These are phyloP conservation scores for Syncephalastrum contaminatum DNA, from an alignment of 371 early-diverging fungal species.

Conservation along the genomic window DNA sequence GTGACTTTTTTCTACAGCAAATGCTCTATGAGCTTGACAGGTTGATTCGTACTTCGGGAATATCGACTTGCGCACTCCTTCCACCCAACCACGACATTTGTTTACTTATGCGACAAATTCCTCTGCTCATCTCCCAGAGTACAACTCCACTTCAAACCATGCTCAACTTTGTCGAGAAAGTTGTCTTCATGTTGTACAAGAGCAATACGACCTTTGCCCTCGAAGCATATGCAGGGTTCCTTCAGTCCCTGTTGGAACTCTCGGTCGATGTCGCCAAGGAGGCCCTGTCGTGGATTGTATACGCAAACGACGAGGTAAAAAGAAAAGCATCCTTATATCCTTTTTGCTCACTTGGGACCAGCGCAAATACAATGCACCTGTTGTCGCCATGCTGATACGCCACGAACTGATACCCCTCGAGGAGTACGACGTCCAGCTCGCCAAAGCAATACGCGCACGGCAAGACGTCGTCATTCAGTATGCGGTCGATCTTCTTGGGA, in stretches of 20 bases:
- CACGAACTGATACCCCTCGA: conserved; percentile 70
- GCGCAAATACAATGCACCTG: conserved; percentile 81
- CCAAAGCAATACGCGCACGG: conserved; percentile 66
- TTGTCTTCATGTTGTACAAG: conserved; percentile 79
- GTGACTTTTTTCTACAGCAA: conserved; percentile 27
- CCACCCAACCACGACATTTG: conserved; percentile 84
- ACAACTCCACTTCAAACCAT: conserved; percentile 71
- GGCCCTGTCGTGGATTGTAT: conserved; percentile 84
- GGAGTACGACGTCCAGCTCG: conserved; percentile 86
- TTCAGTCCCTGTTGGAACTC: conserved; percentile 78
- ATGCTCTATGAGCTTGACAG: conserved; percentile 78
- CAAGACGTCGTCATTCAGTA: conserved; percentile 67
- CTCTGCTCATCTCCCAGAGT: conserved; percentile 64
- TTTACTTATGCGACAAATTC: conserved; percentile 70
- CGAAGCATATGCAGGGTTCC: conserved; percentile 79
- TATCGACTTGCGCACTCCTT: conserved; percentile 61
- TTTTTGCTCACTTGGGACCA: conserved; percentile 5
- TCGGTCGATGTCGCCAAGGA: conserved; percentile 80
- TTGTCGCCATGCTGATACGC: conserved; percentile 76
- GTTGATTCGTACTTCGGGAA: conserved; percentile 57
- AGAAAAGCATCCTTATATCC: not conserved
- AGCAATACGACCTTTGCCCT: conserved; percentile 71
- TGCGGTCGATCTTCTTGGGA: conserved; percentile 68
- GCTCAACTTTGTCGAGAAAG: conserved; percentile 78
- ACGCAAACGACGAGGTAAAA: conserved; percentile 82